Evolutionary conservation across 306 rosid species (phyloP), one percentile per base, ranked within the genome.

Genomic region (Lablab purpureus): DNA sequence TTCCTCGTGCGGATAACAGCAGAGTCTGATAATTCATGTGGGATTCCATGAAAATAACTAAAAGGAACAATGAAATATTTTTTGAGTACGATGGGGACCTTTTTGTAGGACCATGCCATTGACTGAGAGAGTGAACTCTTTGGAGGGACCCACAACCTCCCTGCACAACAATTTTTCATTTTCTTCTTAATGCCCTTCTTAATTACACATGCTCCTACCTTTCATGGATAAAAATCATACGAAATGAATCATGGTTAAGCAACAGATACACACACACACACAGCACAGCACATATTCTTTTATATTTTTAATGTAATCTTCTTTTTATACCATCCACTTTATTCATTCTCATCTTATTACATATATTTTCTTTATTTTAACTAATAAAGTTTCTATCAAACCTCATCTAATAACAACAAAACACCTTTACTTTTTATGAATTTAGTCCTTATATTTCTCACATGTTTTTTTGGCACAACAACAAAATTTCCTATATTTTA

Each of bases 161-260:
- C 75, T 62, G 43, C 15, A 36, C 84, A 78, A 82, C 85, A 90
- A 84, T 87, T 89, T 91, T 88, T 90, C 94, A 82, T 87, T 88
- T 91, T 88, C 94, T 66, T 76, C 87, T 78, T 86, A 84, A 86
- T 84, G 80, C 73, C 69, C 40, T 37, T 83, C 43, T 83, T 84
- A 71, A 72, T 83, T 86, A 84, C 83, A 86, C 45, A 88, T 86
- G 91, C 90, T 85, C 89, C 87, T 65, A 69, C 19, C 75, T 81
- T 65, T 71, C 28, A 50, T 55, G 65, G 40, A 7, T 74, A 89
- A 85, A 83, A 76, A 87, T 71, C 86, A 86, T 74, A 15, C 78
- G 12, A 75, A 64, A 60, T 0, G 82, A 83, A 79, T 81, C 79
- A 80, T 75, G 85, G 82, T 78, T 86, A 6, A 34, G 25, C 43